Percentiles rank a stretch among this genome's conserved stretches.
These are phyloP conservation scores for Picea engelmannii DNA, from an alignment of 83 land plant genomes.

Conservation along the genomic window DNA sequence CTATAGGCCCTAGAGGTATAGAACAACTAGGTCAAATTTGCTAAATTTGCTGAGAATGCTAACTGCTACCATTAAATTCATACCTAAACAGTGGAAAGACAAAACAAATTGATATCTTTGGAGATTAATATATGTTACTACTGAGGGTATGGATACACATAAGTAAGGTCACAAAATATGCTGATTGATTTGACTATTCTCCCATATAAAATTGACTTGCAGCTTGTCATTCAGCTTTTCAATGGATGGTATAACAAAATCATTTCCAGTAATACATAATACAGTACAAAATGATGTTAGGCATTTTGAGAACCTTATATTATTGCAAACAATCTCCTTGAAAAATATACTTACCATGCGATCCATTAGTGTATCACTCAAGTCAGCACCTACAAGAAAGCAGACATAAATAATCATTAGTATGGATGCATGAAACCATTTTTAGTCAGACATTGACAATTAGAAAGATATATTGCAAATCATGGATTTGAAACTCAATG, in stretches of 20 bases:
- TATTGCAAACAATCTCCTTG: background rate
- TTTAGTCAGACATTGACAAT: background rate
- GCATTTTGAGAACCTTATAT: background rate
- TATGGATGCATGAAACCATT: background rate
- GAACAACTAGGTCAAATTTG: background rate
- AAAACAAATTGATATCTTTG: constrained; percentile 1
- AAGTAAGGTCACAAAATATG: background rate
- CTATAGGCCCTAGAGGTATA: too few relatives aligned
- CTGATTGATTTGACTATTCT: too few relatives aligned
- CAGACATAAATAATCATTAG: background rate
- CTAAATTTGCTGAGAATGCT: background rate
- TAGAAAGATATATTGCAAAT: background rate
- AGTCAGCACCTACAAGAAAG: constrained; percentile 80
- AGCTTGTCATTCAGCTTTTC: background rate
- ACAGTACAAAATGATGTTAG: background rate
- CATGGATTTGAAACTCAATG: background rate
- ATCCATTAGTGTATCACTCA: constrained; percentile 99
- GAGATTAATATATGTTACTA: background rate
- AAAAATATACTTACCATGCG: constrained; percentile 80
- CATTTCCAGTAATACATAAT: background rate
- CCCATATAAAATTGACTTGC: background rate
- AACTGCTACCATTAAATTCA: background rate
- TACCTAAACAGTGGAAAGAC: background rate
- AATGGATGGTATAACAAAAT: background rate
- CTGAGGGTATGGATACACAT: background rate